These are phyloP conservation scores for Termitomyces sp. DNA, from an alignment of 768 basidiomycete genomes.

Conservation along the genomic window DNA sequence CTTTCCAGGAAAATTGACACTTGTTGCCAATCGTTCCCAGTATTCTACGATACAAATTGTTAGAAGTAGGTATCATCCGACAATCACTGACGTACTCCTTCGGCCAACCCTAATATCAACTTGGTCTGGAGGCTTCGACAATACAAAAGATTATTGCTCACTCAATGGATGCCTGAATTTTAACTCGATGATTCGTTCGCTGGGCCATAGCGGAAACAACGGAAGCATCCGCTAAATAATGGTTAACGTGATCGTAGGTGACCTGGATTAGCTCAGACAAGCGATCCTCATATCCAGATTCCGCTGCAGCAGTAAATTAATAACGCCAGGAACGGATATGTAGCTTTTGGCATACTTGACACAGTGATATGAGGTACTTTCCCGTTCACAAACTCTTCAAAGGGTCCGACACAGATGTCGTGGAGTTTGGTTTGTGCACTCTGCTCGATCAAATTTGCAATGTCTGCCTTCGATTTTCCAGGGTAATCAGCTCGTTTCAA, in stretches of 20 bases:
- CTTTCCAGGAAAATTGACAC: constrained; percentile 18
- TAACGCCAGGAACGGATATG: background rate
- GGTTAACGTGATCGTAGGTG: constrained; percentile 16
- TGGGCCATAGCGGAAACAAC: constrained; percentile 24
- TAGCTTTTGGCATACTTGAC: constrained; percentile 6
- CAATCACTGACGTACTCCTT: constrained; percentile 11
- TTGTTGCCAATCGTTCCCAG: constrained; percentile 23
- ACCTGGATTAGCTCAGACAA: constrained; percentile 11
- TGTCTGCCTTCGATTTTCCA: background rate
- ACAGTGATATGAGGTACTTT: constrained; percentile 11
- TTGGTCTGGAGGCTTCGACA: background rate
- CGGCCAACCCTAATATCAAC: constrained; percentile 13
- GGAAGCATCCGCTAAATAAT: constrained; percentile 15
- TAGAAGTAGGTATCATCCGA: background rate
- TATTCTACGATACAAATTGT: constrained; percentile 18
- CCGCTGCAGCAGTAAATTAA: background rate
- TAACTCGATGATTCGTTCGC: constrained; percentile 18
- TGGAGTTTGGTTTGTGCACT: constrained; percentile 2
- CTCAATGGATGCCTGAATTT: constrained; percentile 24
- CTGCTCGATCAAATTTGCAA: background rate
- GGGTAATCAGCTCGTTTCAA: constrained; percentile 5
- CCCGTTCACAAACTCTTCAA: constrained; percentile 7
- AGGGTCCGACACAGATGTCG: constrained; percentile 5
- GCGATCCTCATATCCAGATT: constrained; percentile 8
- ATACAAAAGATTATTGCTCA: constrained; percentile 5